Conservation (phyloP, 2,329 filamentous ascomycete genomes). For the Claviceps paspali region DNA sequence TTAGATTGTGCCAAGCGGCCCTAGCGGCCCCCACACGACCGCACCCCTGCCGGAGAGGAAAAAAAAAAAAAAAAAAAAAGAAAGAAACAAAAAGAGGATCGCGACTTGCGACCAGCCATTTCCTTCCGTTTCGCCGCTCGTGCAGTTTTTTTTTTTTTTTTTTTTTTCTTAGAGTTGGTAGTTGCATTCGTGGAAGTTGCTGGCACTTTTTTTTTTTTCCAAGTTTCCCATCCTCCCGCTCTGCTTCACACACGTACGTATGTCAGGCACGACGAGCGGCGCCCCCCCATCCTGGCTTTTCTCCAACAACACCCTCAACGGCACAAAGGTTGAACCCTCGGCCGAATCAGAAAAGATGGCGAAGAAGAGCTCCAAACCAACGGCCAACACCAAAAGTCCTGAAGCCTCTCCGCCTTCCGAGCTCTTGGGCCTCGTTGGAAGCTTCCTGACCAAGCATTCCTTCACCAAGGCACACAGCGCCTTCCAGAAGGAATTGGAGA, state of each 20-base stretch:
- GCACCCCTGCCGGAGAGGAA: no score
- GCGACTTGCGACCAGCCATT: slow-evolving; percentile 1
- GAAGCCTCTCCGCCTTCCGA: slow-evolving; percentile 45
- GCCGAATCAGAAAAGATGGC: slow-evolving; percentile 15
- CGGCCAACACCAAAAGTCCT: no score
- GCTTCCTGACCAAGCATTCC: slow-evolving; percentile 51
- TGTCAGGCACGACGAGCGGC: slow-evolving; percentile 16
- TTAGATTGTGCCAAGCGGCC: no score
- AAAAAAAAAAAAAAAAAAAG: slow-evolving; percentile 2
- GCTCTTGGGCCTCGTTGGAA: slow-evolving; percentile 50
- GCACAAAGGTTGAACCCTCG: neutral
- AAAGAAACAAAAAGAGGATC: no score
- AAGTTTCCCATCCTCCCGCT: neutral
- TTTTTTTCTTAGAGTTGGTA: neutral
- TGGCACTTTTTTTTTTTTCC: slow-evolving; percentile 1
- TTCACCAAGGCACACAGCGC: slow-evolving; percentile 45
- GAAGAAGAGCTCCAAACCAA: slow-evolving; percentile 16
- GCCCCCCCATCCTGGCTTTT: slow-evolving; percentile 27
- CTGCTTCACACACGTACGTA: no score
- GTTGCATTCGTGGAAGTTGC: neutral
- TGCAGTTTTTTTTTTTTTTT: neutral
- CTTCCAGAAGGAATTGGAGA: slow-evolving; percentile 47
- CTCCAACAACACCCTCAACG: slow-evolving; percentile 21
- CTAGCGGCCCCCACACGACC: no score
- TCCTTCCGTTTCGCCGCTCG: neutral